A percentile compares a stretch with the other conserved stretches of the same genome.
Conservation (phyloP, 225 moss, liverwort and hornwort species). For the Bryoerythrophyllum caledonicum region DNA sequence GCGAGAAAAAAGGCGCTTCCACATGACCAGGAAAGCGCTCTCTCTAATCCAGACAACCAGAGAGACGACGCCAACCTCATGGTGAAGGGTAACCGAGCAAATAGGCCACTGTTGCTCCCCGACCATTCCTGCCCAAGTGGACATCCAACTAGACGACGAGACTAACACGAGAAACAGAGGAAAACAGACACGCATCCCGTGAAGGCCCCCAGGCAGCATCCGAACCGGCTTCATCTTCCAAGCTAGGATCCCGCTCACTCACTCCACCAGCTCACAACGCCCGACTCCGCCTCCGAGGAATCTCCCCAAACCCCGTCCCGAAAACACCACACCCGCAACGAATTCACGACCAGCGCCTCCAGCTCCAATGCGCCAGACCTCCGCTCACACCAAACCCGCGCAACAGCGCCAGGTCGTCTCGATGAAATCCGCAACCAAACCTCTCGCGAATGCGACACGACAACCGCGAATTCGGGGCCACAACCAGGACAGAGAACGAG, state of each 20-base stretch:
- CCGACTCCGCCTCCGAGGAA: not conserved
- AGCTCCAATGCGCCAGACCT: constrained; percentile 9
- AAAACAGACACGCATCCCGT: not conserved
- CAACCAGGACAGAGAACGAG: not conserved
- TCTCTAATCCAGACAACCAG: not conserved
- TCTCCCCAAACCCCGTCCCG: not conserved
- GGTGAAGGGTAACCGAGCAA: not conserved
- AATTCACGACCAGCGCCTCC: not conserved
- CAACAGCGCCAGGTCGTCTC: not conserved
- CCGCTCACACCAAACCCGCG: not conserved
- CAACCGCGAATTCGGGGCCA: not conserved
- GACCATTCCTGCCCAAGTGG: too few species aligned
- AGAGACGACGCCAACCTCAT: not conserved
- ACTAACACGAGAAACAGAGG: not conserved
- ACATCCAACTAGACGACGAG: not conserved
- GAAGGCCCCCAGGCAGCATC: too few species aligned
- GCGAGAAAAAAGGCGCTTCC: not conserved
- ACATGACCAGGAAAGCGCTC: not conserved
- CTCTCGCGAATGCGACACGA: not conserved
- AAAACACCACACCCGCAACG: not conserved
- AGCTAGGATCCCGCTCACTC: not conserved
- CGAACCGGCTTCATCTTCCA: not conserved
- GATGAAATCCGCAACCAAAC: not conserved
- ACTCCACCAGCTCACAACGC: too few species aligned
- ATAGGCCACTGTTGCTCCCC: not conserved